Evolutionary conservation across 805 yeast genomes (phyloP).

Genomic region (Kurtzmaniella fragi): DNA sequence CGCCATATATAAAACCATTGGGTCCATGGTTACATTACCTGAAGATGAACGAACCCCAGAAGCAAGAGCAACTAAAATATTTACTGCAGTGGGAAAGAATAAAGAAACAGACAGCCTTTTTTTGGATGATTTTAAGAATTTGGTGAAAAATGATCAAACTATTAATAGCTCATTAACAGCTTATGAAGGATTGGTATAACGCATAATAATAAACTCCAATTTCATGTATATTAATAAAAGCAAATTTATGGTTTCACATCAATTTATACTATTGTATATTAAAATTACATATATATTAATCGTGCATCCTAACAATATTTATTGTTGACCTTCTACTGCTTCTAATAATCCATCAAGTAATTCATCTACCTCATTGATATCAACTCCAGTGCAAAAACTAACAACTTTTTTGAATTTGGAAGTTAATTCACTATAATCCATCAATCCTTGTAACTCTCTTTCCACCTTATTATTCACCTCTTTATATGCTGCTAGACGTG

Average conservation of each 20-base stretch:
- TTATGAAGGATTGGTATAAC: constrained; percentile 71
- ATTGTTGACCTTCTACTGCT: constrained; percentile 75
- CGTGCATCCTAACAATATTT: background rate
- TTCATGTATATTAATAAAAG: background rate
- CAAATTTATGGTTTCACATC: no score
- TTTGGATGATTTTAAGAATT: constrained; percentile 79
- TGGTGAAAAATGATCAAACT: constrained; percentile 73
- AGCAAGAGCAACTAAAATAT: constrained; percentile 75
- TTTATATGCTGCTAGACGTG: constrained; percentile 76
- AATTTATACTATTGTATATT: no score
- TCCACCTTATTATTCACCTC: constrained; percentile 59
- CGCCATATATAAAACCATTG: constrained; percentile 92
- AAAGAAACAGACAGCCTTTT: constrained; percentile 58
- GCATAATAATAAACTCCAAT: no score
- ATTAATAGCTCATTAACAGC: constrained; percentile 71
- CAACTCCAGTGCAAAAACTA: constrained; percentile 85
- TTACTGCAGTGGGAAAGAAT: constrained; percentile 67
- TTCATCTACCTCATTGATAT: constrained; percentile 71
- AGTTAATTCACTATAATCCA: constrained; percentile 36
- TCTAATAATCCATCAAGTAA: constrained; percentile 79
- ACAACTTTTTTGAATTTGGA: constrained; percentile 82
- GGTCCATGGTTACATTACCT: constrained; percentile 83
- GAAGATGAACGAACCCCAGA: constrained; percentile 94
- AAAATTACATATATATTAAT: background rate
- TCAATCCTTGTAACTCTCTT: constrained; percentile 47